Evolutionary conservation across 768 basidiomycete species (phyloP), one percentile per base, ranked within the genome.

Genomic region (Termitomyces sp.): DNA sequence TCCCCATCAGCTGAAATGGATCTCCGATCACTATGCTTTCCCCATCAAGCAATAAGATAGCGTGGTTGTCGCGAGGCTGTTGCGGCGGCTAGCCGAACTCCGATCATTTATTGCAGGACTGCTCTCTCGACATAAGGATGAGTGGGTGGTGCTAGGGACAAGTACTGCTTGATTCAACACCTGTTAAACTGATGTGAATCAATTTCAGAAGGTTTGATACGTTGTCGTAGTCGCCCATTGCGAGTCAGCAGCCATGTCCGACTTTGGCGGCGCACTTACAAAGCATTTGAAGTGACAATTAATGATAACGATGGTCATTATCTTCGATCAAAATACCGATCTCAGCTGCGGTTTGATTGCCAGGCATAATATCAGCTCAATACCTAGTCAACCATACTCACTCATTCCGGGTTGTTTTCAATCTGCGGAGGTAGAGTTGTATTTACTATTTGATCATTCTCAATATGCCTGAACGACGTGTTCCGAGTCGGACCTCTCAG

Each of bases 81-180:
- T 54, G 58, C 59, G 61, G 58, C 56, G 56, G 49, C 53, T 56
- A 53, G 56, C 55, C 27, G 39, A 57, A 55, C 39, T 62, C 61
- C 61, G 61, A 63, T 63, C 61, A 63, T 12, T 32, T 44, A 46
- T 57, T 57, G 51, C 52, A 48, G 54, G 52, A 6, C 58, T 61
- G 16, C 39, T n/a, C 36, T 61, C 46, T 29, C 59, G 54, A 46
- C 44, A 51, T 50, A 41, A 39, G 46, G 34, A 44, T 59, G 37
- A 49, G 49, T 39, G 41, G 22, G 20, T 42, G 18, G 24, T 34
- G 46, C 32, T 46, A 14, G 18, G 37, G 50, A 37, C 56, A 59
- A 52, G 56, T 49, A 22, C 47, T 53, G 37, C 52, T 52, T 27
- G 31, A 27, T 57, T 34, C 43, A 31, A 13, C 34, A 2, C 16